These are phyloP conservation scores for Pichia exigua DNA, from an alignment of 805 yeast species.

Conservation along the genomic window DNA sequence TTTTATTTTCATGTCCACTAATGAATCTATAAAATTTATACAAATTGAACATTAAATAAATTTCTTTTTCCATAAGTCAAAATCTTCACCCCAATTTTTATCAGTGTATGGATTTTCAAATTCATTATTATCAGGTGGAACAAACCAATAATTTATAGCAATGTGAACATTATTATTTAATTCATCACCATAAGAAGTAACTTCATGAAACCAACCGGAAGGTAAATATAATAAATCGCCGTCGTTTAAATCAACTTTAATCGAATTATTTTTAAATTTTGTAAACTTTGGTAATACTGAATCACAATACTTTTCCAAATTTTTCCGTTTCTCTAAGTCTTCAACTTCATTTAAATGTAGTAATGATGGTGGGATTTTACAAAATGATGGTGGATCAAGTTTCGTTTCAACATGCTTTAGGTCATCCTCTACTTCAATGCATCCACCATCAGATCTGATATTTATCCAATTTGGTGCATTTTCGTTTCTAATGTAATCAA, in stretches of 20 bases:
- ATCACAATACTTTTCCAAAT: constrained; percentile 4
- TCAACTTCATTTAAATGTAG: constrained; percentile 50
- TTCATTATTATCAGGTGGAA: constrained; percentile 45
- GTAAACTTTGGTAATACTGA: constrained; percentile 5
- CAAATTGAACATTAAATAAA: not conserved
- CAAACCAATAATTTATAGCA: constrained; percentile 70
- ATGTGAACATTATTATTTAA: constrained; percentile 36
- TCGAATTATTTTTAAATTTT: constrained; percentile 30
- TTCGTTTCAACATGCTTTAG: constrained; percentile 10
- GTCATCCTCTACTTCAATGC: constrained; percentile 30
- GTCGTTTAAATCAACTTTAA: constrained; percentile 43
- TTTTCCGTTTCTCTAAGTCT: constrained; percentile 19
- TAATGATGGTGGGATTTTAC: constrained; percentile 53
- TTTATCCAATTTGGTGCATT: constrained; percentile 58
- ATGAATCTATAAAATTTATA: no score
- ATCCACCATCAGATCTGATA: constrained; percentile 51
- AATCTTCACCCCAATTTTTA: constrained; percentile 48
- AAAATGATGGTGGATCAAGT: constrained; percentile 63
- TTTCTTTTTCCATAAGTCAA: constrained; percentile 25
- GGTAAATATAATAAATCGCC: constrained; percentile 68
- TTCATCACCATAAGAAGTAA: constrained; percentile 54
- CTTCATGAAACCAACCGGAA: constrained; percentile 81
- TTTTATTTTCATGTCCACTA: no score
- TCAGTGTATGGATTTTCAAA: constrained; percentile 36
- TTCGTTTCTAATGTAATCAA: constrained; percentile 49